Percentiles rank a stretch among this genome's conserved stretches.
phyloP scores from a whole-genome alignment of 805 yeast genomes.

The Pichia kluyveri region DNA sequence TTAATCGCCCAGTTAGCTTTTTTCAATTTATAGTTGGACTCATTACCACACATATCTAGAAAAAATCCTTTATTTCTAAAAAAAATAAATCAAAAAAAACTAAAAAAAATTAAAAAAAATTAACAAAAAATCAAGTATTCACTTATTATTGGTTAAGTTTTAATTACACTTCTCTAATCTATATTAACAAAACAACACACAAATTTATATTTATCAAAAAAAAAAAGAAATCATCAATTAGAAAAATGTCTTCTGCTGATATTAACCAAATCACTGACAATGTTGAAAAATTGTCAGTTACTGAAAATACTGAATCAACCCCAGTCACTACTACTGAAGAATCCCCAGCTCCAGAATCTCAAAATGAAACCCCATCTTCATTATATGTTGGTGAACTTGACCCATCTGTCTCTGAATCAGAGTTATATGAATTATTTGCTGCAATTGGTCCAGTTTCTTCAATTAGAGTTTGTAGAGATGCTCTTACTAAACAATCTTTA shows the following conservation, averaged over 20 bases:
- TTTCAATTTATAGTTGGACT: not conserved
- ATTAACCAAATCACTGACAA: constrained; percentile 27
- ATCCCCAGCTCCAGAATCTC: constrained; percentile 27
- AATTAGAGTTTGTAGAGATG: constrained; percentile 98
- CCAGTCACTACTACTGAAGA: constrained; percentile 27
- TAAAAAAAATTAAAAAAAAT: constrained; percentile 9
- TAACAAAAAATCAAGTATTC: constrained; percentile 2
- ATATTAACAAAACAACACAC: constrained; percentile 5
- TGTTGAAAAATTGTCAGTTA: constrained; percentile 26
- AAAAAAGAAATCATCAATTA: constrained; percentile 11
- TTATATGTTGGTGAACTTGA: constrained; percentile 97
- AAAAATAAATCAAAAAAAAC: constrained; percentile 6
- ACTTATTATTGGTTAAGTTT: constrained; percentile 2
- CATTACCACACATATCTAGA: not conserved
- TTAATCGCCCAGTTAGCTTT: constrained; percentile 1
- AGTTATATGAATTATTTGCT: constrained; percentile 88
- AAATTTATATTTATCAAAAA: constrained; percentile 3
- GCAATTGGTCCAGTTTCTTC: constrained; percentile 93
- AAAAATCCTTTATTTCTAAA: not conserved
- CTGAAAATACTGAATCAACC: constrained; percentile 23
- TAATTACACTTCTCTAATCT: constrained; percentile 5
- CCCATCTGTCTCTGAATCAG: constrained; percentile 87
- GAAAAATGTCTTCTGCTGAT: constrained; percentile 27
- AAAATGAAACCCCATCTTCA: constrained; percentile 62
- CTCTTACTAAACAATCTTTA: constrained; percentile 90